Percentiles rank a stretch among this genome's conserved stretches.
Conservation (phyloP, 164 flowering plant genomes). For the Echeveria elegans region DNA sequence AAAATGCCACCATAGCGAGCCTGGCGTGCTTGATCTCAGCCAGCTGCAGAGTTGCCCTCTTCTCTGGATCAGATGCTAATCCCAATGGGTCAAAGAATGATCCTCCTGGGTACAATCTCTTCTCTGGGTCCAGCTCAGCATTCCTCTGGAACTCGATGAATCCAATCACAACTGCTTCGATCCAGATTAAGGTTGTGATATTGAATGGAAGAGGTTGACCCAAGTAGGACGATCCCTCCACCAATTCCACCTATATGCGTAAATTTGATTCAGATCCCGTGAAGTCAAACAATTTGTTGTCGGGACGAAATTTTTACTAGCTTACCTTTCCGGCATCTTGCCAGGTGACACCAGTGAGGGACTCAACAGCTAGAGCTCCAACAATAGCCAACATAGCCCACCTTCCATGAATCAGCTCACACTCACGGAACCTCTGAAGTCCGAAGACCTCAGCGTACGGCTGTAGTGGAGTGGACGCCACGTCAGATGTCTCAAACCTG, state of each 20-base stretch:
- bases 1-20: slow-evolving; percentile 91
- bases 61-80: slow-evolving; percentile 86
- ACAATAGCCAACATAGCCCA: slow-evolving; percentile 99
- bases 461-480: slow-evolving; percentile 83
- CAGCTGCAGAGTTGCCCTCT: slow-evolving; percentile 72
- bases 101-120: slow-evolving; percentile 94
- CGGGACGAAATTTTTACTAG: too few relatives aligned
- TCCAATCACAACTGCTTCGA: slow-evolving; percentile 79
- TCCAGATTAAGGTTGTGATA: slow-evolving; percentile 72
- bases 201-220: slow-evolving; percentile 94
- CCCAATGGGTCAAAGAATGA: slow-evolving; percentile 80
- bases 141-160: slow-evolving; percentile 98
- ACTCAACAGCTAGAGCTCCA: slow-evolving; percentile 87
- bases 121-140: slow-evolving; percentile 92
- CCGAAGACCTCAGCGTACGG: slow-evolving; percentile 94
- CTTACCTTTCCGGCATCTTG: slow-evolving; percentile 98
- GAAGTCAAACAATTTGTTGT: background rate
- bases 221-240: slow-evolving; percentile 89
- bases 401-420: slow-evolving; percentile 95
- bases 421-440: slow-evolving; percentile 85
- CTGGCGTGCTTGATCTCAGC: slow-evolving; percentile 99
- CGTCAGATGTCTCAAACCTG: slow-evolving; percentile 57
- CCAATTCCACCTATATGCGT: slow-evolving; percentile 77
- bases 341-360: slow-evolving; percentile 93
- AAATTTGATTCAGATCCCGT: background rate